Evolutionary conservation across 225 moss, liverwort and hornwort genomes (phyloP).

Genomic region (Bryum argenteum): DNA sequence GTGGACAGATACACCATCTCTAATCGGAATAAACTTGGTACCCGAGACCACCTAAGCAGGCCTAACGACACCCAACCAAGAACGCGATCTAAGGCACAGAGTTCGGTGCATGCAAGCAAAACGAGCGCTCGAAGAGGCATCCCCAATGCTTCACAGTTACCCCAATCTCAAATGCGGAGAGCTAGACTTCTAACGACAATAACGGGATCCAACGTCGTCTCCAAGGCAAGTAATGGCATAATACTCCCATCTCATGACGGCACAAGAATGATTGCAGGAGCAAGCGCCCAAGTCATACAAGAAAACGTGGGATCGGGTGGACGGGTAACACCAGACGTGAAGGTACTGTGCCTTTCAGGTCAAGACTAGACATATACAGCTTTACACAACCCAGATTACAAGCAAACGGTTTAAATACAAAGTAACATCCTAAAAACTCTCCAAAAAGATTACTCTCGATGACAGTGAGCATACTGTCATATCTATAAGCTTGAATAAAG

Average conservation of each 20-base stretch:
- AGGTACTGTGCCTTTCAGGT: constrained; percentile 35
- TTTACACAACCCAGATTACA: constrained; percentile 57
- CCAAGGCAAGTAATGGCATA: constrained; percentile 18
- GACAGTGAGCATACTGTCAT: constrained; percentile 76
- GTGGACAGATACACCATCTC: constrained; percentile 2
- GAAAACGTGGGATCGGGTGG: constrained; percentile 25
- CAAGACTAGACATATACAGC: constrained; percentile 51
- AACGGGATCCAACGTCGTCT: constrained; percentile 7
- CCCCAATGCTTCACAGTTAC: constrained; percentile 12
- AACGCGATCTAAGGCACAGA: constrained; percentile 7
- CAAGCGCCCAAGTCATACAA: constrained; percentile 36
- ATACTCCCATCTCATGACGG: constrained; percentile 42
- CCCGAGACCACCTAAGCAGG: constrained; percentile 8
- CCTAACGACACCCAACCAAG: constrained; percentile 6
- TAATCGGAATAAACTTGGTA: constrained; percentile 1
- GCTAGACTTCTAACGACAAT: constrained; percentile 24
- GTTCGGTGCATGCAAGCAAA: constrained; percentile 28
- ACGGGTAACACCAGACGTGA: constrained; percentile 39
- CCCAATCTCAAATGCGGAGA: constrained; percentile 28
- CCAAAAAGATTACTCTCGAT: constrained; percentile 47
- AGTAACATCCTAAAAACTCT: constrained; percentile 48
- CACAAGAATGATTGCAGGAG: constrained; percentile 29
- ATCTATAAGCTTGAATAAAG: constrained; percentile 61
- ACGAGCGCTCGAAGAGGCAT: constrained; percentile 18
- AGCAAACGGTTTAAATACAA: constrained; percentile 52